Conservation (phyloP, 2,329 filamentous ascomycete genomes). For the Tolypocladium pustulatum region DNA sequence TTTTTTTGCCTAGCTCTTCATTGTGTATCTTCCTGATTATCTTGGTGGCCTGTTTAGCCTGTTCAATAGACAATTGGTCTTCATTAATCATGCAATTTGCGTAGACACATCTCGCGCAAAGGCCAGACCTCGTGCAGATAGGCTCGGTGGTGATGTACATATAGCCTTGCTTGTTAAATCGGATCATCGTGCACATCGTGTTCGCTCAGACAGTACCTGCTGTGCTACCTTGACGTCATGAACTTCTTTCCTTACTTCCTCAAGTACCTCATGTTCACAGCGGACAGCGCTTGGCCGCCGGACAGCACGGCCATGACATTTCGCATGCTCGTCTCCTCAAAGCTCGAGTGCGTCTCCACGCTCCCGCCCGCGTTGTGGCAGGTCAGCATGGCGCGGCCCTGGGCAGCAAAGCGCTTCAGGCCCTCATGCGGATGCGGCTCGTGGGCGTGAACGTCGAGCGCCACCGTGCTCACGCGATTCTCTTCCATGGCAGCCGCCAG, state of each 20-base stretch:
- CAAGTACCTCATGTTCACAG: conserved; percentile 51
- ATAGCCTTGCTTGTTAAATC: background rate
- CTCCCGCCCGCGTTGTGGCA: conserved; percentile 59
- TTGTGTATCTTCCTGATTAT: background rate
- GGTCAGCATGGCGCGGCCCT: conserved; percentile 45
- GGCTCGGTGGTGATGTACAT: background rate
- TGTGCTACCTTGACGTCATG: background rate
- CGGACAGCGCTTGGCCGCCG: conserved; percentile 41
- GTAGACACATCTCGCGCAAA: background rate
- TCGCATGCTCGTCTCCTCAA: conserved; percentile 56
- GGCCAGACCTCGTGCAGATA: background rate
- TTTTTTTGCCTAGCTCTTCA: background rate
- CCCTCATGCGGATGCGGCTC: conserved; percentile 45
- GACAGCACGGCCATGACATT: conserved; percentile 52
- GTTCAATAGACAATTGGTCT: background rate
- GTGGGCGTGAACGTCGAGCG: conserved; percentile 52
- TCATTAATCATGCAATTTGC: background rate
- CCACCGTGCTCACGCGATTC: conserved; percentile 39
- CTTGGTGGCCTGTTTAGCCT: background rate
- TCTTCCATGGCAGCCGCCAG: conserved; percentile 47
- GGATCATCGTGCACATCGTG: background rate
- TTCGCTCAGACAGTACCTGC: conserved; percentile 2
- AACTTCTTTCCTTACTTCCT: background rate
- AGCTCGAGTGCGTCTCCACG: conserved; percentile 54
- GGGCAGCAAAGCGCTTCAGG: conserved; percentile 27